Evolutionary conservation across 129 eudicot genomes (phyloP), one percentile per base, ranked within the genome.

Genomic region (Glebionis coronaria): DNA sequence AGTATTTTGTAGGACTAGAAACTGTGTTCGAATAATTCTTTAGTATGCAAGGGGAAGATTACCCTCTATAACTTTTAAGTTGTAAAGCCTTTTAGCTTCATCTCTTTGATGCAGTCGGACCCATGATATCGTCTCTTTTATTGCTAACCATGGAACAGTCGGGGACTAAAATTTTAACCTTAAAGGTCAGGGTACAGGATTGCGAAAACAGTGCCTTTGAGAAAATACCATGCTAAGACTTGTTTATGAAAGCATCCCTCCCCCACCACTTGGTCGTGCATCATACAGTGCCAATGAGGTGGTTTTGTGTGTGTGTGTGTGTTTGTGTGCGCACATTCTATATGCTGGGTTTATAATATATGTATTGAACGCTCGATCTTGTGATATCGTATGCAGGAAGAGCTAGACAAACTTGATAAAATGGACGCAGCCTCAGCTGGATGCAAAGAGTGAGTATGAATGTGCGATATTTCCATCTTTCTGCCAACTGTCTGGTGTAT

Each of bases 401-500:
- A 92, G 74, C 82, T 94, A 50, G 99, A 94, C 23, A 83, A 86
- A 70, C 92, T 89, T 57, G 88, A 82, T 5, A 86, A 84, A 68
- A 89, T 80, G 83, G 99, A 87, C 46, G 67, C 75, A 56, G 93
- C 99, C 12, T 86, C 97, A 6, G 86, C 90, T 57, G 82, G 84
- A 19, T 88, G 98, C 81, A 79, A 80, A 75, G 97, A 86, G 98
- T 93, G 76, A 88, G 97, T 82, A 71, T 54, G 25, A 57, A 57
- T 68, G 61, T 51, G 9, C 7, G 29, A 64, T 60, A 10, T 55
- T n/a, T 27, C 8, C 9, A 6, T 53, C 0, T 10, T 18, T 57
- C 8, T 4, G 45, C 12, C 8, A 63, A 3, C 1, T 72, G 27
- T 19, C 27, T 27, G 18, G 9, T 45, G 16, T 44, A 67, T 68